Evolutionary conservation across 108 stramenopile species (phyloP), one percentile per base, ranked within the genome.

Genomic region (Aurantiochytrium sp.): DNA sequence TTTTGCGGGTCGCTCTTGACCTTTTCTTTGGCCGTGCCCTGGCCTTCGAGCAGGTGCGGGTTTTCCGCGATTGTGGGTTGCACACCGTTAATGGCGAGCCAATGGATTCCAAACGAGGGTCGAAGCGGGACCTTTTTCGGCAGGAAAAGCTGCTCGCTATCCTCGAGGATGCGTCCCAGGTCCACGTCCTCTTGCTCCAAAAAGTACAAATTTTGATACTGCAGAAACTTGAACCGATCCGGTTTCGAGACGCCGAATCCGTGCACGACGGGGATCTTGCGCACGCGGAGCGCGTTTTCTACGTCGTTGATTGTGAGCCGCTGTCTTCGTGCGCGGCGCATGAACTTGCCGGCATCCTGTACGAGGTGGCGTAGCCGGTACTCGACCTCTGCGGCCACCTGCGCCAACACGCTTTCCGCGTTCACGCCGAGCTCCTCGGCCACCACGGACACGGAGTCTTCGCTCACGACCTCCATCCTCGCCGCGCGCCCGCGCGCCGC

Each of bases 371-470:
- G 73, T 12, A 83, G 51, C 28, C 45, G 10, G 51, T 83, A 83
- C 73, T 83, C 73, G 10, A 83, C 73, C 51, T 83, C 73, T 53
- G 49, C 73, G 5, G 73, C 73, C 51, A 83, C 73, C 44, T 51
- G 73, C 44, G 73, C 19, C 10, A 83, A 44, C 44, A 83, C 73
- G 28, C 73, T 53, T n/a, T 83, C 73, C 49, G 73, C 73, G 51
- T 83, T 53, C 44, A 83, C 73, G 73, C 73, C 73, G 8, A 83
- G 73, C 73, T 83, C 73, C 51, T 83, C 73, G 12, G 73, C 73
- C 8, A 83, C 73, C 73, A 53, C 73, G 23, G 73, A 47, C n/a
- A 83, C 73, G 3, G 49, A 51, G 73, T 83, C 73, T 44, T 83
- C 73, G 73, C 73, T 83, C 49, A 83, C 73, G 73, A 83, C 29